phyloP scores from a whole-genome alignment of 2,329 filamentous ascomycete species.

The Exophiala sp. region DNA sequence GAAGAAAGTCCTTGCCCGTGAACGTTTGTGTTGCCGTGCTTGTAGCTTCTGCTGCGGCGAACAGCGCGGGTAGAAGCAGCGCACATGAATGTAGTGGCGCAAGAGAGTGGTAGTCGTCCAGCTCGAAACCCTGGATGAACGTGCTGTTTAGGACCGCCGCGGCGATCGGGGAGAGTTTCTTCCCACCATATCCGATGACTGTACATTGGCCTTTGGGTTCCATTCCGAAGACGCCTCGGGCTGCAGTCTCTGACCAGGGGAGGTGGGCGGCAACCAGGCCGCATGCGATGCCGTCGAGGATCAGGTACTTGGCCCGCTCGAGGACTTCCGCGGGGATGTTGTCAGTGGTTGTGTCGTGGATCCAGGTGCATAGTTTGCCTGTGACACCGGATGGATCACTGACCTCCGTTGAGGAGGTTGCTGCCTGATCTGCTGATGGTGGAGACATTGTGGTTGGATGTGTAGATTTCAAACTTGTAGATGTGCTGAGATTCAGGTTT shows the following conservation, averaged over 20 bases:
- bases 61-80: conserved; percentile 40
- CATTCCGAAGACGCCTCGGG: conserved; percentile 32
- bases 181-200: conserved; percentile 27
- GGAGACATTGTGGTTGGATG: too few species aligned
- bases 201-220: conserved; percentile 33
- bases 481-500: too few species aligned
- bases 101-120: conserved; percentile 44
- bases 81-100: conserved; percentile 41
- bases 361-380: conserved; percentile 33
- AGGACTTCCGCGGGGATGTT: conserved; percentile 35
- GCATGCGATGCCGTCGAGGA: conserved; percentile 44
- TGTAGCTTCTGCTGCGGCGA: conserved; percentile 34
- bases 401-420: not conserved
- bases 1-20: conserved; percentile 34
- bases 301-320: conserved; percentile 41
- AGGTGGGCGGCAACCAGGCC: conserved; percentile 40
- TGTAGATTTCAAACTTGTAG: too few species aligned
- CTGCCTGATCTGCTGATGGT: too few species aligned
- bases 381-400: conserved; percentile 18
- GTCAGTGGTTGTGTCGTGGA: conserved; percentile 26
- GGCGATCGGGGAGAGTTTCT: conserved; percentile 37
- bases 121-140: conserved; percentile 44
- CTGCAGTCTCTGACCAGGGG: conserved; percentile 40
- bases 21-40: not conserved
- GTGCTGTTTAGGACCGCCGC: conserved; percentile 43